Conservation (phyloP, 2,329 filamentous ascomycete genomes). For the Drechslerella dactyloides region DNA sequence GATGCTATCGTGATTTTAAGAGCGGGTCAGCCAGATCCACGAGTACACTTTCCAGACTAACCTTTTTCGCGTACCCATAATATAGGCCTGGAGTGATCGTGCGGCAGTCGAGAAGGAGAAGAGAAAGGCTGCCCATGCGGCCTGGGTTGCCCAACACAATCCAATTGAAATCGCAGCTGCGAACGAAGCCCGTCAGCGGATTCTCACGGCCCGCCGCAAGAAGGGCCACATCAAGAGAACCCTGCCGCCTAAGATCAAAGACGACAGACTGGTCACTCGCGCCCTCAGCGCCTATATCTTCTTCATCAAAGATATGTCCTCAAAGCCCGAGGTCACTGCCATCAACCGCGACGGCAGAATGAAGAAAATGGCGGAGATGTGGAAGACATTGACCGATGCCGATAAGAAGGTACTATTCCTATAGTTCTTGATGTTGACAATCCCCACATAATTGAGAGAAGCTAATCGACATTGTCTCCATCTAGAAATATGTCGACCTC, state of each 20-base stretch:
- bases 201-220: background rate
- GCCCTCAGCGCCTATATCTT: constrained; percentile 13
- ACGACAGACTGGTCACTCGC: constrained; percentile 27
- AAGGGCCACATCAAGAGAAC: constrained; percentile 14
- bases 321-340: constrained; percentile 1
- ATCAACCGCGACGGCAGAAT: background rate
- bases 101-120: constrained; percentile 21
- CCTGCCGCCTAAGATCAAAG: constrained; percentile 11
- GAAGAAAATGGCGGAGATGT: constrained; percentile 3
- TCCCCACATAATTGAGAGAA: background rate
- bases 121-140: constrained; percentile 19
- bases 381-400: constrained; percentile 5
- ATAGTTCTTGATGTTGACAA: background rate
- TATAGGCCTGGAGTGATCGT: constrained; percentile 23
- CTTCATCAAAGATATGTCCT: constrained; percentile 18
- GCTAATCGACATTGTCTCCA: background rate
- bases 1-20: background rate
- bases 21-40: background rate
- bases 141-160: constrained; percentile 36
- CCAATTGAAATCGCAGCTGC: constrained; percentile 28
- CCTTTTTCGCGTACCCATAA: background rate
- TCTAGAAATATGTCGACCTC: constrained; percentile 43
- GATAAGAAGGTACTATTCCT: constrained; percentile 36
- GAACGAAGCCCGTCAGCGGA: constrained; percentile 24
- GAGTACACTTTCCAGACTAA: background rate